phyloP scores from a whole-genome alignment of 2,329 filamentous ascomycete species.

The Fusarium sp. region DNA sequence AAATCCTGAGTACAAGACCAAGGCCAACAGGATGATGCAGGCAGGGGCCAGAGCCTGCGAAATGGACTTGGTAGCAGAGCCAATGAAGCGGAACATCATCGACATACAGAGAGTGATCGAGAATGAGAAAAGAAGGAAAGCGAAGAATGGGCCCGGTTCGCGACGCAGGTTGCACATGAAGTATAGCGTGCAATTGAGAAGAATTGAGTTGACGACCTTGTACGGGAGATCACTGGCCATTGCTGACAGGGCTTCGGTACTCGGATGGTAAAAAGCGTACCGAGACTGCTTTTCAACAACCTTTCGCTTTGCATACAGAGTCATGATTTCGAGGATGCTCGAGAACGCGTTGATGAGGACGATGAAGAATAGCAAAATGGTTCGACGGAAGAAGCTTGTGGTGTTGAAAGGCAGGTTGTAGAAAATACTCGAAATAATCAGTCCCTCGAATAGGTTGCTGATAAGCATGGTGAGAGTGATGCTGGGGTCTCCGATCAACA shows the following conservation, averaged over 20 bases:
- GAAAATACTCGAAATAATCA: slow-evolving; percentile 32
- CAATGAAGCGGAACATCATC: slow-evolving; percentile 62
- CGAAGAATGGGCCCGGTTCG: slow-evolving; percentile 61
- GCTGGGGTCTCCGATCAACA: slow-evolving; percentile 20
- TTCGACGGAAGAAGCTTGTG: slow-evolving; percentile 18
- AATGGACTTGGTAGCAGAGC: slow-evolving; percentile 33
- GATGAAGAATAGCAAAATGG: slow-evolving; percentile 27
- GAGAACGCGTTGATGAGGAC: slow-evolving; percentile 34
- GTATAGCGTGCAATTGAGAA: slow-evolving; percentile 61
- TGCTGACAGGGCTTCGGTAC: slow-evolving; percentile 34
- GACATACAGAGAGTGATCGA: slow-evolving; percentile 69
- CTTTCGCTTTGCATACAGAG: slow-evolving; percentile 39
- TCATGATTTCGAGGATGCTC: slow-evolving; percentile 35
- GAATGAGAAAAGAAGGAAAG: slow-evolving; percentile 58
- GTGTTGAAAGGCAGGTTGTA: slow-evolving; percentile 22
- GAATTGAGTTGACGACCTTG: slow-evolving; percentile 42
- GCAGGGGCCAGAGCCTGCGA: slow-evolving; percentile 38
- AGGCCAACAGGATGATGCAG: slow-evolving; percentile 27
- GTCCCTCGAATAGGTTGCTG: slow-evolving; percentile 25
- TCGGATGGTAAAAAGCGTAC: slow-evolving; percentile 47
- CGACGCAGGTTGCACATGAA: slow-evolving; percentile 73
- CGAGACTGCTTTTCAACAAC: slow-evolving; percentile 48
- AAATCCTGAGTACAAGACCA: slow-evolving; percentile 64
- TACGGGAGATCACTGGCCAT: slow-evolving; percentile 33
- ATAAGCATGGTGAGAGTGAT: slow-evolving; percentile 34